phyloP scores from a whole-genome alignment of 352 stramenopile genomes.

The Phytophthora chlamydospora region DNA sequence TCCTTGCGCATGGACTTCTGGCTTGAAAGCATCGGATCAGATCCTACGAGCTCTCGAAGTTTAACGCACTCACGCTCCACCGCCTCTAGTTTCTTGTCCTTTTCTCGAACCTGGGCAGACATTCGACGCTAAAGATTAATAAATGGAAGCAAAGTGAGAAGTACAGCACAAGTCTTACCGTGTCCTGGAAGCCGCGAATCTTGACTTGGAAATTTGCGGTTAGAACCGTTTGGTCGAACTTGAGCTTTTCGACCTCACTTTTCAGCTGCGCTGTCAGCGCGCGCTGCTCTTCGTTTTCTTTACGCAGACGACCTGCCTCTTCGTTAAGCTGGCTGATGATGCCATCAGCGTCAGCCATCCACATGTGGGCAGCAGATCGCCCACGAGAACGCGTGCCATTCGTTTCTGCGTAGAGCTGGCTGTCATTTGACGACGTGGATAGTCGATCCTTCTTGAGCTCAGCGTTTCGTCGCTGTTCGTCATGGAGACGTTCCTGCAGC shows the following conservation, averaged over 20 bases:
- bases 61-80: conserved; percentile 76
- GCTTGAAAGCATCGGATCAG: conserved; percentile 33
- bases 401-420: conserved; percentile 45
- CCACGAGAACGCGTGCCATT: conserved; percentile 51
- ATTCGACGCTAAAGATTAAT: conserved; percentile 9
- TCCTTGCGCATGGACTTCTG: conserved; percentile 52
- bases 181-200: conserved; percentile 77
- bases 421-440: conserved; percentile 49
- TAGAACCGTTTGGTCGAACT: conserved; percentile 77
- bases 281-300: conserved; percentile 79
- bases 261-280: conserved; percentile 51
- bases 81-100: conserved; percentile 83
- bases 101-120: conserved; percentile 65
- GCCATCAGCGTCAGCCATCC: conserved; percentile 86
- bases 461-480: conserved; percentile 68
- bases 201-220: conserved; percentile 85
- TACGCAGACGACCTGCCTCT: conserved; percentile 70
- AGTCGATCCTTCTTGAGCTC: conserved; percentile 54
- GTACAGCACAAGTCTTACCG: conserved; percentile 25
- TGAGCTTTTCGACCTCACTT: conserved; percentile 75
- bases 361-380: conserved; percentile 73
- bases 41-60: conserved; percentile 62
- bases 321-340: conserved; percentile 85
- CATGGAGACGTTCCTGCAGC: conserved; percentile 64
- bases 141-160: background rate